A percentile compares a stretch with the other conserved stretches of the same genome.
Evolutionary conservation across 2,329 filamentous ascomycete species (phyloP).

Genomic region (Cordyceps fumosorosea): DNA sequence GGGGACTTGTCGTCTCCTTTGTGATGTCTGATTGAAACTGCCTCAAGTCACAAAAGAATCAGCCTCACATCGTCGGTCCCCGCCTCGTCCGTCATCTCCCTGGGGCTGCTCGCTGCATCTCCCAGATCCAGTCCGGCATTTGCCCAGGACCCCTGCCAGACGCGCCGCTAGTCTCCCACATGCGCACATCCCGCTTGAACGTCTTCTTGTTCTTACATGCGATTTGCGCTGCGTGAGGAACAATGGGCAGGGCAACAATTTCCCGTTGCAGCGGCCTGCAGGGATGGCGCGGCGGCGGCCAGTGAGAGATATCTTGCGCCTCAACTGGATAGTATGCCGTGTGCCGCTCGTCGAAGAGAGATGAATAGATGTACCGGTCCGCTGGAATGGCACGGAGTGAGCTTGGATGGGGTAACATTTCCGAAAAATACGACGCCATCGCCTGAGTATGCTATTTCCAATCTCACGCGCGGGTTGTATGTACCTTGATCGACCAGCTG

Average conservation of each 20-base stretch:
- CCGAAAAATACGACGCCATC: neutral
- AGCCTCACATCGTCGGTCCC: neutral
- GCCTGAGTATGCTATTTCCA: neutral
- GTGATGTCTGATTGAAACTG: neutral
- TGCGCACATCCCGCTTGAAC: neutral
- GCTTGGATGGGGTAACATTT: neutral
- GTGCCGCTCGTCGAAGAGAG: neutral
- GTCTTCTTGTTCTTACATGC: neutral
- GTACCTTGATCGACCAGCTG: neutral
- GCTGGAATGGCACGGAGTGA: neutral
- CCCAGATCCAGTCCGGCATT: neutral
- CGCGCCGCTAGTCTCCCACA: neutral
- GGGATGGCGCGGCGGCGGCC: neutral
- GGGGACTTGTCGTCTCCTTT: neutral
- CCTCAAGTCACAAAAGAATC: neutral
- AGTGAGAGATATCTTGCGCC: neutral
- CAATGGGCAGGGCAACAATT: neutral
- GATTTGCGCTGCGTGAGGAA: neutral
- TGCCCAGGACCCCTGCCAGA: neutral
- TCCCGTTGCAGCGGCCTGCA: neutral
- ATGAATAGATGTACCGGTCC: neutral
- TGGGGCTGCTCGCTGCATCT: neutral
- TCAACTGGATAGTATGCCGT: neutral
- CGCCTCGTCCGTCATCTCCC: neutral
- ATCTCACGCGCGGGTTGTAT: neutral